Evolutionary conservation across 2,329 filamentous ascomycete genomes (phyloP).

Genomic region (Penicillium sclerotiorum): DNA sequence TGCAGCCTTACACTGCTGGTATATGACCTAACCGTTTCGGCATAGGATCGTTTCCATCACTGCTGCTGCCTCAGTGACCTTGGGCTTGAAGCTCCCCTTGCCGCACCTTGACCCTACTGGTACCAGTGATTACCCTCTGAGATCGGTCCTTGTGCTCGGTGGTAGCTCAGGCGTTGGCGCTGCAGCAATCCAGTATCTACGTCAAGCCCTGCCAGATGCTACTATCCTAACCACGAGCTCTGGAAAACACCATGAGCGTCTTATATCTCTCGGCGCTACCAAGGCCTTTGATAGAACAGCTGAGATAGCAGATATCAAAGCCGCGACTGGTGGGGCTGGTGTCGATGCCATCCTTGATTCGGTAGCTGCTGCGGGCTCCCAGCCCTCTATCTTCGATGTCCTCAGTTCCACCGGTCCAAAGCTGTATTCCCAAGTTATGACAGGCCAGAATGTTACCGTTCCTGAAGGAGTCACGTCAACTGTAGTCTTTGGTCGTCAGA

Average conservation of each 20-base stretch:
- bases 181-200: conserved; percentile 1
- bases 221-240: conserved; percentile 2
- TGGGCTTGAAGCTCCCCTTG: not conserved
- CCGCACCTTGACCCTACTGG: not conserved
- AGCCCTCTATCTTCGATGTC: not conserved
- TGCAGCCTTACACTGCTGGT: not conserved
- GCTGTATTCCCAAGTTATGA: conserved; percentile 6
- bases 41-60: conserved; percentile 1
- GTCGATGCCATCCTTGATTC: not conserved
- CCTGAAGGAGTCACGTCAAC: not conserved
- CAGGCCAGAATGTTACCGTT: not conserved
- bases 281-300: conserved; percentile 1
- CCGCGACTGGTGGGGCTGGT: not conserved
- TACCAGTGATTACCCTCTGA: not conserved
- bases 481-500: not conserved
- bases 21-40: not conserved
- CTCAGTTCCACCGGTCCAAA: conserved; percentile 1
- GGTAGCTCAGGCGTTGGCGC: conserved; percentile 4
- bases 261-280: not conserved
- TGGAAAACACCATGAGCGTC: not conserved
- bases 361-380: not conserved
- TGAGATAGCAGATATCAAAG: not conserved
- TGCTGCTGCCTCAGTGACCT: not conserved
- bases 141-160: conserved; percentile 1
- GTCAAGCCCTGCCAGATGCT: not conserved